Conservation (phyloP, 2,329 filamentous ascomycete species). For the Nannizzia gypsea region DNA sequence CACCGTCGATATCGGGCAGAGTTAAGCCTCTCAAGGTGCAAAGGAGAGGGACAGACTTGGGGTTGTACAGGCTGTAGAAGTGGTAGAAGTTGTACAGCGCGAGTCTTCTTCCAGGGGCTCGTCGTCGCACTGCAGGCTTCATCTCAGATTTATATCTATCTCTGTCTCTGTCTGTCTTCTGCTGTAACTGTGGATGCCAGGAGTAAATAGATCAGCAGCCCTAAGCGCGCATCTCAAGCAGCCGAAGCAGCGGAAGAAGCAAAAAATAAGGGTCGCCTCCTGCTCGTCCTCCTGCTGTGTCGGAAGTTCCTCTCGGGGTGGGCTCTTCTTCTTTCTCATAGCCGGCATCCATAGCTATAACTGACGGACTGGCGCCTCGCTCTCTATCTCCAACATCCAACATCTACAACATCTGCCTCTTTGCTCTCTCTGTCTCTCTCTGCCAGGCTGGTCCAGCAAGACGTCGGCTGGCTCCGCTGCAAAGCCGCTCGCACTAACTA, state of each 20-base stretch:
- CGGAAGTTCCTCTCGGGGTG: too few species aligned
- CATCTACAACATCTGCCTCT: background rate
- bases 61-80: conserved; percentile 6
- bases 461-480: background rate
- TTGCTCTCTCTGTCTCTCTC: background rate
- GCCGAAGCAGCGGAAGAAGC: too few species aligned
- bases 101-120: background rate
- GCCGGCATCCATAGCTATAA: background rate
- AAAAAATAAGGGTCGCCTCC: background rate
- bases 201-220: too few species aligned
- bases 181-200: too few species aligned
- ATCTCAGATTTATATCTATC: too few species aligned
- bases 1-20: too few species aligned
- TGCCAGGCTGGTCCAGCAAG: background rate
- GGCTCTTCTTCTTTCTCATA: background rate
- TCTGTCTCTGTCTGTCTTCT: too few species aligned
- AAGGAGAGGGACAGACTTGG: background rate
- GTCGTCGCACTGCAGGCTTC: too few species aligned
- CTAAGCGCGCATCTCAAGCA: background rate
- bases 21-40: too few species aligned
- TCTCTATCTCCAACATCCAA: background rate
- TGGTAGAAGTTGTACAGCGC: background rate
- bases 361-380: background rate
- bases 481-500: too few species aligned
- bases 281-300: too few species aligned